Evolutionary conservation across 2,329 filamentous ascomycete species (phyloP), one percentile per base, ranked within the genome.

Genomic region (Colletotrichum trifolii): DNA sequence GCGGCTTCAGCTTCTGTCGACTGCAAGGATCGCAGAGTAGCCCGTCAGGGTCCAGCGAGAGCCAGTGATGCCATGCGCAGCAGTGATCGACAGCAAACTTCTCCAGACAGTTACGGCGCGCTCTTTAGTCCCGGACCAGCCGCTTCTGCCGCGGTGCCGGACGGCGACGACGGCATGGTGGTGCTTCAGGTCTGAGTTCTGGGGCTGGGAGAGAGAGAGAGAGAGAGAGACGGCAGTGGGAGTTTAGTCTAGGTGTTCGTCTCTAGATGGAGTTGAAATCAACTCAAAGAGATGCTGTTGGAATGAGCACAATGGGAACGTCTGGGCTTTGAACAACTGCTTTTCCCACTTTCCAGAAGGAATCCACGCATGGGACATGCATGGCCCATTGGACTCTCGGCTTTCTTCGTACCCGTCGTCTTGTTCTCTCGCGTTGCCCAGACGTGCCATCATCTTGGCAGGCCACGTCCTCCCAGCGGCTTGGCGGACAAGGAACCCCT

Each of bases 401-500:
- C 13, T 50, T 36, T n/a, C 48, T 42, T 52, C n/a, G 35, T 36
- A 2, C 35, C 35, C 49, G 39, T 53, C 49, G 35, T 10, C 9
- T 39, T 53, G 25, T 17, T 54, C 35, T 42, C 48, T 47, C 46
- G 57, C 15, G 49, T 34, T 40, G 40, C 57, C 57, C 57, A 60
- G 48, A 39, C 57, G 46, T 49, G 15, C 40, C 40, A 47, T 54
- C 34, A 17, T 53, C 57, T 60, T 60, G 57, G 47, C 42, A 17
- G 40, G 42, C 57, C 38, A 45, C 48, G 48, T 46, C 17, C 39
- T 60, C 47, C 54, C 47, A 47, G 57, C 57, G 57, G 40, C 57
- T 60, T 60, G 57, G 57, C 57, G 40, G 49, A 54, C 57, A 53
- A 54, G 57, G 57, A 53, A 54, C 57, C 57, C 57, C 57, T 60